Conservation (phyloP, 73 alveolate species). For the Uronychia setigera region DNA sequence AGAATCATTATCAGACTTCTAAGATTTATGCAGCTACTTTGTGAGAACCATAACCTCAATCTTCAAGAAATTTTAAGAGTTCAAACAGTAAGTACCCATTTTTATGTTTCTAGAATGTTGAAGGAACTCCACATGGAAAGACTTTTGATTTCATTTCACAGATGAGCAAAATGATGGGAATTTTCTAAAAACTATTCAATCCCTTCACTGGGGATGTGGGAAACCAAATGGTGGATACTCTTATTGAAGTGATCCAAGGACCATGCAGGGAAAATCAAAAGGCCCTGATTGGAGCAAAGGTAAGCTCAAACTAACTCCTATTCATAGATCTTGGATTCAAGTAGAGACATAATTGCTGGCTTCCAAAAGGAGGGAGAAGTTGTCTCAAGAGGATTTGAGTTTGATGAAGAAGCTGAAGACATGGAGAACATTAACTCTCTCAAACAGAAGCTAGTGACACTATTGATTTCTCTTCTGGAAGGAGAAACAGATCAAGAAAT, state of each 20-base stretch:
- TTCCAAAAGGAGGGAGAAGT: slow-evolving; percentile 30
- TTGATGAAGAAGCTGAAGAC: slow-evolving; percentile 17
- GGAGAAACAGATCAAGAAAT: slow-evolving; percentile 48
- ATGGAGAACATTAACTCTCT: slow-evolving; percentile 25
- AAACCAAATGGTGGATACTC: slow-evolving; percentile 45
- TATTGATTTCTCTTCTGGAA: slow-evolving; percentile 42
- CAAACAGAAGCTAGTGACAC: slow-evolving; percentile 43
- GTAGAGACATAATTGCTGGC: slow-evolving; percentile 48
- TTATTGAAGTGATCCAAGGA: slow-evolving; percentile 66
- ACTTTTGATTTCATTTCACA: slow-evolving; percentile 25
- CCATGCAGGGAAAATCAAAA: slow-evolving; percentile 68
- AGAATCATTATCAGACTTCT: background rate
- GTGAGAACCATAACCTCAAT: slow-evolving; percentile 68
- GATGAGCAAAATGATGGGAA: slow-evolving; percentile 16
- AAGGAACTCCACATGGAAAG: slow-evolving; percentile 38
- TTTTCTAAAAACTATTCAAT: slow-evolving; percentile 25
- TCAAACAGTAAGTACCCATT: slow-evolving; percentile 5
- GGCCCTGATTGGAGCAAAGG: slow-evolving; percentile 47
- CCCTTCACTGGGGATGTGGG: slow-evolving; percentile 31
- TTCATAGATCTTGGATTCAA: slow-evolving; percentile 30
- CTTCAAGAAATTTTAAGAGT: slow-evolving; percentile 53
- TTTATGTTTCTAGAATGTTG: slow-evolving; percentile 5
- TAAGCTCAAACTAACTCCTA: background rate
- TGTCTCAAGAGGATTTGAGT: slow-evolving; percentile 15
- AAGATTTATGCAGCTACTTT: slow-evolving; percentile 59